A percentile compares a stretch with the other conserved stretches of the same genome.
Conservation (phyloP, 2,329 filamentous ascomycete genomes). For the Paecilomyces formosus region DNA sequence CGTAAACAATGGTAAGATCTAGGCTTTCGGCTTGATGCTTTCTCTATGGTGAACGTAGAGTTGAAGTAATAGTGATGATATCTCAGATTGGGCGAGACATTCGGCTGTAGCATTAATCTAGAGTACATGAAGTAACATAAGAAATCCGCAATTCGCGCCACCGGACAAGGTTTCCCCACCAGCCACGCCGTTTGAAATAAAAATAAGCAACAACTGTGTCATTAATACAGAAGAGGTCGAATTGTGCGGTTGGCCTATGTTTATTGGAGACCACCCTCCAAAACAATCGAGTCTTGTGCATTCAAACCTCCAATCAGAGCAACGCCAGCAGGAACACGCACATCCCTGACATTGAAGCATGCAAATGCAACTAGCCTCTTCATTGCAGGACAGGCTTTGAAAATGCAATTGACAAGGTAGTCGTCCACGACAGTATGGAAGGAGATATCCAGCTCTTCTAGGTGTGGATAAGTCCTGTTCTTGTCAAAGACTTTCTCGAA, state of each 20-base stretch:
- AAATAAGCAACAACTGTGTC: background rate
- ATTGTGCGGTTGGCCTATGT: background rate
- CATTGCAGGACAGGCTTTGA: constrained; percentile 39
- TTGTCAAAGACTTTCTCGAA: constrained; percentile 68
- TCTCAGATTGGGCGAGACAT: background rate
- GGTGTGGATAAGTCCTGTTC: constrained; percentile 55
- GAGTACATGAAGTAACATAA: background rate
- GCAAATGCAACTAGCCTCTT: constrained; percentile 55
- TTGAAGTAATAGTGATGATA: background rate
- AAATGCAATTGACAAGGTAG: constrained; percentile 36
- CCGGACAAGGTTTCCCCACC: background rate
- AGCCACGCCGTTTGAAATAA: background rate
- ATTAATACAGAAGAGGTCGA: background rate
- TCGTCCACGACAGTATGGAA: constrained; percentile 49
- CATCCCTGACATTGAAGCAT: constrained; percentile 53
- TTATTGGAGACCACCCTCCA: constrained; percentile 14
- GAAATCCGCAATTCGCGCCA: background rate
- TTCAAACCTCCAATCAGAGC: constrained; percentile 54
- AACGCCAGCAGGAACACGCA: constrained; percentile 50
- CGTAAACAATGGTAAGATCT: too few species aligned
- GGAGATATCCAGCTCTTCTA: constrained; percentile 67
- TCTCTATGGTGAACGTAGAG: too few species aligned
- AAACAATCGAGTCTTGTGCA: constrained; percentile 48
- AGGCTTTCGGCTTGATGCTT: too few species aligned
- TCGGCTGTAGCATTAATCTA: background rate